These are phyloP conservation scores for Fusarium proliferatum DNA, from an alignment of 2,329 filamentous ascomycete species.

Conservation along the genomic window DNA sequence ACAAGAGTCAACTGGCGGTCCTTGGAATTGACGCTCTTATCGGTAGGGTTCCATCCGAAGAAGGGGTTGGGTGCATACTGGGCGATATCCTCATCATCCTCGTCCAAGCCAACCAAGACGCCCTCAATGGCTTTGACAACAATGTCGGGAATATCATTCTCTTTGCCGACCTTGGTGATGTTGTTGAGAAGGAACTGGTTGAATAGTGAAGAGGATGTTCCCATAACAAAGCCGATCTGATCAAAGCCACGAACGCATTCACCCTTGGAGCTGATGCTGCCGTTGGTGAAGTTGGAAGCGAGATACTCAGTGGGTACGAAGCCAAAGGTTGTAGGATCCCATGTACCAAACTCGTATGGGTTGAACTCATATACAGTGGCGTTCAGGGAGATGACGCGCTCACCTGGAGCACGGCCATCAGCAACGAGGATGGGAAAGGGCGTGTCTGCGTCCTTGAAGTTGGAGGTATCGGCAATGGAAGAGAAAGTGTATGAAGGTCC, in stretches of 20 bases:
- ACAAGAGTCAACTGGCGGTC: constrained; percentile 73
- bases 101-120: constrained; percentile 65
- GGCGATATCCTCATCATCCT: constrained; percentile 78
- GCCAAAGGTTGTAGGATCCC: constrained; percentile 68
- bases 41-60: constrained; percentile 59
- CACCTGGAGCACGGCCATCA: constrained; percentile 58
- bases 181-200: constrained; percentile 72
- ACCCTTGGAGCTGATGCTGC: constrained; percentile 57
- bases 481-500: constrained; percentile 85
- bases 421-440: constrained; percentile 64
- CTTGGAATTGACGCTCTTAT: constrained; percentile 57
- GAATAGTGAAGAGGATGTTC: constrained; percentile 84
- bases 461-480: constrained; percentile 63
- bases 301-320: constrained; percentile 70
- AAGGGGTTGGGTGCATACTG: constrained; percentile 72
- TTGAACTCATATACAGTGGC: constrained; percentile 74
- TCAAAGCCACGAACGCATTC: constrained; percentile 74
- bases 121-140: constrained; percentile 58
- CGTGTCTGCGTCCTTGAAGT: constrained; percentile 55
- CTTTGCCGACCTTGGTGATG: constrained; percentile 57
- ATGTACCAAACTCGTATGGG: constrained; percentile 75
- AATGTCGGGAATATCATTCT: constrained; percentile 58
- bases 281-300: constrained; percentile 67
- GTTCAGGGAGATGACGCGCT: constrained; percentile 61
- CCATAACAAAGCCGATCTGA: constrained; percentile 82